phyloP scores from a whole-genome alignment of 495 filamentous ascomycete genomes.

The Antarctomyces pellizariae region DNA sequence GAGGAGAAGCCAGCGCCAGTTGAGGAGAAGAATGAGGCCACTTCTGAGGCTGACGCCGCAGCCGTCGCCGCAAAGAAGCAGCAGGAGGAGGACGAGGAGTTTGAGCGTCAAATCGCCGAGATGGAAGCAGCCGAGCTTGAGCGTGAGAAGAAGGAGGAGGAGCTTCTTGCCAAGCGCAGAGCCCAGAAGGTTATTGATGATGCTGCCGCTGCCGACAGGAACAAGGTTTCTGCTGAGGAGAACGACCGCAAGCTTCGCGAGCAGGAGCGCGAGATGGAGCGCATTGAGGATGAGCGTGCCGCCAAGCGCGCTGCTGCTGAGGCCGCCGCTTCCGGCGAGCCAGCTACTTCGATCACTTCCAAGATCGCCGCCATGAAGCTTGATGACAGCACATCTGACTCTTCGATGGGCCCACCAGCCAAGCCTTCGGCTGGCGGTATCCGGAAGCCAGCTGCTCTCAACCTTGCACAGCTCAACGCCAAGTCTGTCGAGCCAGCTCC shows the following conservation, averaged over 20 bases:
- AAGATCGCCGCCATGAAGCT: slow-evolving; percentile 22
- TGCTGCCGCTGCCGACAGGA: slow-evolving; percentile 33
- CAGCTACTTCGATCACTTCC: slow-evolving; percentile 15
- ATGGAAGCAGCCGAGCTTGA: slow-evolving; percentile 28
- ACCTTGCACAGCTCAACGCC: slow-evolving; percentile 48
- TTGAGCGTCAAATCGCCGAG: slow-evolving; percentile 24
- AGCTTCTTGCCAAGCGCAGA: slow-evolving; percentile 27
- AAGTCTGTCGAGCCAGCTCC: slow-evolving; percentile 71
- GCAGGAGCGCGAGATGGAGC: slow-evolving; percentile 29
- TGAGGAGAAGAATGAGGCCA: slow-evolving; percentile 39
- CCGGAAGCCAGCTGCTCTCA: slow-evolving; percentile 58
- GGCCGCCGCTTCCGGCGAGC: slow-evolving; percentile 7
- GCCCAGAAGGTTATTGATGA: slow-evolving; percentile 36
- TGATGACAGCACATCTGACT: slow-evolving; percentile 24
- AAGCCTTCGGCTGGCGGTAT: slow-evolving; percentile 30
- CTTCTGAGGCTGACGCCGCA: slow-evolving; percentile 29
- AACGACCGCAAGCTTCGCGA: slow-evolving; percentile 33
- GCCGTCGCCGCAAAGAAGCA: slow-evolving; percentile 15
- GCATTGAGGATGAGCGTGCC: slow-evolving; percentile 29
- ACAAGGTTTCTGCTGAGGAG: slow-evolving; percentile 27
- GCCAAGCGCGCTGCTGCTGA: slow-evolving; percentile 18
- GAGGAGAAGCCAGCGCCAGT: slow-evolving; percentile 47
- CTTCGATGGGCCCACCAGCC: slow-evolving; percentile 26
- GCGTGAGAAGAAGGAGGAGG: slow-evolving; percentile 23
- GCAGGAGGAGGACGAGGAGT: slow-evolving; percentile 16